A percentile compares a stretch with the other conserved stretches of the same genome.
Evolutionary conservation across 2,329 filamentous ascomycete genomes (phyloP).

Genomic region (Penicillium griseofulvum): DNA sequence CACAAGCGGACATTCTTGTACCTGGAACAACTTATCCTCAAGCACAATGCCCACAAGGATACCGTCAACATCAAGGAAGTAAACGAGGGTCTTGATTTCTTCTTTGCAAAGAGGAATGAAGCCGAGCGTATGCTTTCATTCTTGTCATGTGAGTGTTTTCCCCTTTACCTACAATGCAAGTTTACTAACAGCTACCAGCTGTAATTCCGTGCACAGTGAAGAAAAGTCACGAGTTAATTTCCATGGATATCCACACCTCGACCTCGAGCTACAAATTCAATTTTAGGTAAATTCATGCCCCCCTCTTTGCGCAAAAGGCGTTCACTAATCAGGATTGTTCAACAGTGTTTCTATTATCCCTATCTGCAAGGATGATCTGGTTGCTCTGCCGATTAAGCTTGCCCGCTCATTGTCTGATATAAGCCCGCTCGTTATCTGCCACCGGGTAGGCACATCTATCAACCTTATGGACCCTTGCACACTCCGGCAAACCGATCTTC

Average conservation of each 20-base stretch:
- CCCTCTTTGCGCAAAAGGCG: too few relatives aligned
- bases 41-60: conserved; percentile 85
- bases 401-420: conserved; percentile 89
- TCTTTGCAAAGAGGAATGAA: conserved; percentile 53
- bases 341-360: conserved; percentile 70
- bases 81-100: conserved; percentile 95
- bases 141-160: background rate
- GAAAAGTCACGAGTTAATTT: conserved; percentile 90
- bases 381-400: conserved; percentile 86
- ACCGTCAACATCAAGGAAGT: conserved; percentile 98
- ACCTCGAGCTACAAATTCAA: conserved; percentile 93
- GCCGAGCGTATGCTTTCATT: background rate
- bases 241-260: conserved; percentile 85
- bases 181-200: background rate
- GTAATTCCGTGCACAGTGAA: conserved; percentile 76
- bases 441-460: conserved; percentile 82
- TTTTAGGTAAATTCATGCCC: conserved; percentile 56
- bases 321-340: too few relatives aligned
- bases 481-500: conserved; percentile 84
- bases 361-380: conserved; percentile 94
- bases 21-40: conserved; percentile 92
- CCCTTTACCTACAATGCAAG: background rate
- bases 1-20: conserved; percentile 86
- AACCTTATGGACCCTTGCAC: conserved; percentile 88
- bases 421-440: conserved; percentile 78